Conservation (phyloP, 164 flowering plant species). For the Umbellularia californica region DNA sequence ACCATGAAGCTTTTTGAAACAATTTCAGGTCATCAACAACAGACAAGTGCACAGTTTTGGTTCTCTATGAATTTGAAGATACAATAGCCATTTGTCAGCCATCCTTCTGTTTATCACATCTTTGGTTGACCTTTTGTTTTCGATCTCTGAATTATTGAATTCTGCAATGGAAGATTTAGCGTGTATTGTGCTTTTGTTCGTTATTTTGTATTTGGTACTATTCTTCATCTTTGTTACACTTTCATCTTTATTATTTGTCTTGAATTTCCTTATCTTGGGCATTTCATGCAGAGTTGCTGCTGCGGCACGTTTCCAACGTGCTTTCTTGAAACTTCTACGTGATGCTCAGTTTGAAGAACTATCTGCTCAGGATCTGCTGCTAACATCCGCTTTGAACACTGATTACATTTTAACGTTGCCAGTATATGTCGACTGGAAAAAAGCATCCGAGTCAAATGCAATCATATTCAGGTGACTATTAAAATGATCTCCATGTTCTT, state of each 20-base stretch:
- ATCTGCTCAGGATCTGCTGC: slow-evolving; percentile 71
- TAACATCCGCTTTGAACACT: slow-evolving; percentile 82
- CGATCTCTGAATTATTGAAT: neutral
- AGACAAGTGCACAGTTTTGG: neutral
- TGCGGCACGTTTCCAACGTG: slow-evolving; percentile 79
- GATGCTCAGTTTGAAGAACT: slow-evolving; percentile 94
- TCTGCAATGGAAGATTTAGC: neutral
- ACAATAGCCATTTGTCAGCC: neutral
- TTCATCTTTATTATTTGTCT: neutral
- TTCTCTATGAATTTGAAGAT: neutral
- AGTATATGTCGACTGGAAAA: slow-evolving; percentile 89
- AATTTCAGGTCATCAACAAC: neutral
- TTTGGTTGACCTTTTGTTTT: neutral
- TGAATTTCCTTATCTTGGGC: neutral
- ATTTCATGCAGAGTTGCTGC: slow-evolving; percentile 45
- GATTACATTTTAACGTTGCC: slow-evolving; percentile 96
- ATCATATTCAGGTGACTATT: slow-evolving; percentile 75
- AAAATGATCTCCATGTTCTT: neutral
- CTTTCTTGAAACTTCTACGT: slow-evolving; percentile 73
- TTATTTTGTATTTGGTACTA: too few relatives aligned
- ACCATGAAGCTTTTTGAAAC: neutral
- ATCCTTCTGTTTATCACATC: neutral
- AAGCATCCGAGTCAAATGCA: slow-evolving; percentile 79
- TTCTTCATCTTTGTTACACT: neutral
- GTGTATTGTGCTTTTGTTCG: neutral